Base-by-base conservation (phyloP, 805 yeast genomes). In the Huiozyma sinensis region DNA sequence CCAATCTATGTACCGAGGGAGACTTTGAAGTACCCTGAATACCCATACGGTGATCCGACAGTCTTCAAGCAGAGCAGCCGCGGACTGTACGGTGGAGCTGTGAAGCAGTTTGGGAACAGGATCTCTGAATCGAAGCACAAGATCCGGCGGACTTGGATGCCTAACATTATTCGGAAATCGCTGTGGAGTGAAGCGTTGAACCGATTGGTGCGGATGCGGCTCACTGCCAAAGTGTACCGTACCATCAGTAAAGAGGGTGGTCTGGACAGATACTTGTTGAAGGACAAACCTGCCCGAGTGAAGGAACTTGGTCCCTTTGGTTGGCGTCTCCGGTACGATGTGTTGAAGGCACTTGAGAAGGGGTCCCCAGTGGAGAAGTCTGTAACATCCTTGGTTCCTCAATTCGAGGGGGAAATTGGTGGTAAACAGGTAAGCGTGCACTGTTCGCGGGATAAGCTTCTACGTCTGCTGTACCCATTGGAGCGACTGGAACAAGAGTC, bases 181-280 rank as follows among this genome's bases (percentile, higher is more conserved):
- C 67, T 92, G 39, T 90, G 95, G 92, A 85, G 95, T 50, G 95
- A 85, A 53, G 67, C 84, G 0, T 71, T 92, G 54, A 67, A 78
- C 46, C 71, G 70, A 51, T 64, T 68, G 35, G 62, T 88, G 38
- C 68, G 69, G 40, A 63, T 86, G 44, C 77, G 73, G 47, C 78
- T 88, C 33, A 80, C 88, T 6, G 76, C 97, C 5, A 76, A 81
- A 47, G 97, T 88, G 6, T 71, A 92, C 58, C 78, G 81, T 55
- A 88, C 97, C 0, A 81, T 92, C 47, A 82, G 85, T 46, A 85
- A 79, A 54, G 97, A 90, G 63, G 98, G 98, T 49, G 98, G 99
- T 5, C 70, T 92, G 45, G 99, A 92, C 60, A 80, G 80, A 50
- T 92, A 92, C 60, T 64, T 92, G 48, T 73, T 79, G 37, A 92